A percentile compares a stretch with the other conserved stretches of the same genome.
phyloP scores from a whole-genome alignment of 2,329 filamentous ascomycete species.

The Alternaria longipes region DNA sequence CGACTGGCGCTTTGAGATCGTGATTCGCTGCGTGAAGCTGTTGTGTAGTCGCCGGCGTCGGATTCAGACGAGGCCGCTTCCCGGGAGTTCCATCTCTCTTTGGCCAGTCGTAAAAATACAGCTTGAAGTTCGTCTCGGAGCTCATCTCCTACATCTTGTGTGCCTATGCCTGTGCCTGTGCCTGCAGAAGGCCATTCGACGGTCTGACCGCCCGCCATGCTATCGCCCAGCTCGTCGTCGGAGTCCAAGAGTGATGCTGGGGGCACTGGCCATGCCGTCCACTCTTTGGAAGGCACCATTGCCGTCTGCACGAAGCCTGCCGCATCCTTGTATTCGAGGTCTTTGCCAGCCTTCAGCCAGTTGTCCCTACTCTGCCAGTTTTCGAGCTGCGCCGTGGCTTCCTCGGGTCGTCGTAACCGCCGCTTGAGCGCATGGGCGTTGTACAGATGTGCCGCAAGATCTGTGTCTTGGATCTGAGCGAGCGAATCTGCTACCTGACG shows the following conservation, averaged over 20 bases:
- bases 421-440: conserved; percentile 76
- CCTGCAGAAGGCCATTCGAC: conserved; percentile 63
- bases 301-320: conserved; percentile 40
- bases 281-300: conserved; percentile 64
- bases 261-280: conserved; percentile 87
- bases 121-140: conserved; percentile 77
- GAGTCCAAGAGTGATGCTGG: conserved; percentile 68
- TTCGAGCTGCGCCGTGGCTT: conserved; percentile 26
- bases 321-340: conserved; percentile 38
- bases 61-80: conserved; percentile 45
- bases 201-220: conserved; percentile 53
- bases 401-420: conserved; percentile 41
- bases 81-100: conserved; percentile 63
- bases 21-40: conserved; percentile 18
- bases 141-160: conserved; percentile 64
- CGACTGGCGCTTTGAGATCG: conserved; percentile 22
- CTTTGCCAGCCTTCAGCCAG: conserved; percentile 50
- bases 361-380: conserved; percentile 53
- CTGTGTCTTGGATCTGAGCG: conserved; percentile 68
- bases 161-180: conserved; percentile 41
- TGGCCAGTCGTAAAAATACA: conserved; percentile 71
- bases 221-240: conserved; percentile 54
- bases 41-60: conserved; percentile 4
- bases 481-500: conserved; percentile 70
- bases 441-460: conserved; percentile 81